phyloP scores from a whole-genome alignment of 2,329 filamentous ascomycete genomes.

The Penicillium sp. region DNA sequence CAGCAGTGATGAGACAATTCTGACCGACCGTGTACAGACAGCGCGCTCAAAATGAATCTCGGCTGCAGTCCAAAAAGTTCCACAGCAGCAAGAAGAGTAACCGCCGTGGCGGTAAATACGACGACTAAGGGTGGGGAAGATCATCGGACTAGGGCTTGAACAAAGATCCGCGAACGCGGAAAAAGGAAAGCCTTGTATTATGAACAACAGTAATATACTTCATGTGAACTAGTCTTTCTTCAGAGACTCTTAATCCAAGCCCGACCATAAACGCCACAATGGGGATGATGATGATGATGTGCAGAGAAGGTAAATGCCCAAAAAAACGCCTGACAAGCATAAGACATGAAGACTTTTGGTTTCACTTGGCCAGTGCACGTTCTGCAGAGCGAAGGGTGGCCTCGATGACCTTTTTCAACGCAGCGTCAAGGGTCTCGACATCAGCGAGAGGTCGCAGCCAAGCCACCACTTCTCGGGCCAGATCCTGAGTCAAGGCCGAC shows the following conservation, averaged over 20 bases:
- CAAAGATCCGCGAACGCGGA: too few relatives aligned
- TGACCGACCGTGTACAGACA: conserved; percentile 38
- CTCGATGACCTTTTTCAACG: conserved; percentile 48
- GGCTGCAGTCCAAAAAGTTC: conserved; percentile 54
- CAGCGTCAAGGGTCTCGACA: conserved; percentile 46
- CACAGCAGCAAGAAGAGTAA: conserved; percentile 58
- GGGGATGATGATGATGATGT: background rate
- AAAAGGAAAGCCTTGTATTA: background rate
- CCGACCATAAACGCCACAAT: conserved; percentile 22
- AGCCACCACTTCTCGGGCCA: conserved; percentile 45
- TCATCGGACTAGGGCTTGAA: too few relatives aligned
- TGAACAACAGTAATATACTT: background rate
- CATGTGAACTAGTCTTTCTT: conserved; percentile 2
- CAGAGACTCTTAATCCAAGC: conserved; percentile 12
- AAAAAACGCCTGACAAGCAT: background rate
- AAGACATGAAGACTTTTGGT: conserved; percentile 4
- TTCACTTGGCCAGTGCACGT: conserved; percentile 22
- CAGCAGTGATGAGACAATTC: background rate
- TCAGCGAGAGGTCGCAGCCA: conserved; percentile 45
- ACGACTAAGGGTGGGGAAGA: conserved; percentile 22
- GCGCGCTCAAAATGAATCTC: conserved; percentile 52
- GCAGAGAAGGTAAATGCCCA: conserved; percentile 1
- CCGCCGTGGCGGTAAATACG: conserved; percentile 40
- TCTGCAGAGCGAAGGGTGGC: conserved; percentile 35
- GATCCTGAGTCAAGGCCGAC: conserved; percentile 35